Base-by-base conservation (phyloP, 441 rosid genomes). In the Viola pubescens region DNA sequence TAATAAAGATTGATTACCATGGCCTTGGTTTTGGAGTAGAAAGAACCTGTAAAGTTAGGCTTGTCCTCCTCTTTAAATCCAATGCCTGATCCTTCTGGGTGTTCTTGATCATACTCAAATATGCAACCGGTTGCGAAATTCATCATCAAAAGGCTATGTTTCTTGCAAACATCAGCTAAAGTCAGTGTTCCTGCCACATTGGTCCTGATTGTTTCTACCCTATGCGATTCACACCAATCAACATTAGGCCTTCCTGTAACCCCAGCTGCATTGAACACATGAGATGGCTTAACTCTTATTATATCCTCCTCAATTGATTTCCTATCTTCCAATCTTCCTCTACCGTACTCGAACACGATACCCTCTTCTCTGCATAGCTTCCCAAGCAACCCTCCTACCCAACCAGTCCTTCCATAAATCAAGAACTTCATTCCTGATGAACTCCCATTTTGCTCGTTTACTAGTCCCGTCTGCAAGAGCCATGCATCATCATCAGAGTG, bases 221-320 rank as follows among this genome's bases (percentile, higher is more conserved):
- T 77, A 65, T 81, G 86, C 37, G 82, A 71, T 62, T 81, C 83
- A 54, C 88, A 81, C 84, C 86, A 81, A 51, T 83, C 82, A 1
- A 81, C 84, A 7, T 83, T 81, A 4, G 86, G 86, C 56, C 86
- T 76, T 3, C 86, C 86, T 0, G 82, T 83, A 43, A 83, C 63
- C 55, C 88, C 88, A 65, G 81, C 83, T 47, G 82, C 82, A 43
- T 75, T 82, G 40, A 80, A 82, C 37, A 82, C 85, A 76, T 80
- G 85, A 7, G 73, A 80, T 6, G 85, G 83, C 50, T 65, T 69
- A 34, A 71, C 60, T 26, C 64, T 63, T 11, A 53, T 62, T 48
- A 80, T 65, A 56, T 82, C 88, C 7, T 70, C 81, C 39, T 70
- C 0, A 3, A 80, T 66, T 19, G 82, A 74, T 10, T 3, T 59